A percentile compares a stretch with the other conserved stretches of the same genome.
These are phyloP conservation scores for Medicago truncatula DNA, from an alignment of 306 rosid species.

Conservation along the genomic window MtrunA17r5.0-ANR NC_053048.1:52455001-52455500, in stretches of 20 bases:
- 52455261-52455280: constrained; percentile 25
- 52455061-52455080: constrained; percentile 21
- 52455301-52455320: constrained; percentile 30
- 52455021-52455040: constrained; percentile 4
- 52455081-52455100: constrained; percentile 5
- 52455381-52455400: constrained; percentile 3
- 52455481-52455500: constrained; percentile 39
- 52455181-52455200: constrained; percentile 35
- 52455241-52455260: constrained; percentile 35
- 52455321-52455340: not conserved
- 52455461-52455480: not conserved
- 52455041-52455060: constrained; percentile 12
- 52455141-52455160: constrained; percentile 39
- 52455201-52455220: constrained; percentile 40
- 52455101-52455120: constrained; percentile 11
- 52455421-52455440: constrained; percentile 4
- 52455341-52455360: not conserved
- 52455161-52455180: constrained; percentile 31
- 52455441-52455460: constrained; percentile 17
- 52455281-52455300: constrained; percentile 40
- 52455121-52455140: constrained; percentile 45
- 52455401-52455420: not conserved
- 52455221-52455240: constrained; percentile 12
- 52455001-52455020: not conserved
- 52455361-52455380: no score